Percentiles rank a stretch among this genome's conserved stretches.
Evolutionary conservation across 306 rosid genomes (phyloP).

Genomic region (Macrotyloma uniflorum): DNA sequence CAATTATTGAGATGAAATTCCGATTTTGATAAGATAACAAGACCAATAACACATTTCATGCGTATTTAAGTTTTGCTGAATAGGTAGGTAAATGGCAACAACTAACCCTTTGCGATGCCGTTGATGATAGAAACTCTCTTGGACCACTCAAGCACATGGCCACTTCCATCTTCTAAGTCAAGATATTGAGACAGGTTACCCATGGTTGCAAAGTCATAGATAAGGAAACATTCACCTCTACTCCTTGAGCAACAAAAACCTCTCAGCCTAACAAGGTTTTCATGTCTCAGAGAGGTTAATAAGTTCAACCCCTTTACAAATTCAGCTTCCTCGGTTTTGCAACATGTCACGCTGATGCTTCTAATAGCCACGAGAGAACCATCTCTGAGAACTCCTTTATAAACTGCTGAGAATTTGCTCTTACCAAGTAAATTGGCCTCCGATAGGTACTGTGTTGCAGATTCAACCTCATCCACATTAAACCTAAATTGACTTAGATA

Average conservation of each 20-base stretch:
- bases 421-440: slow-evolving; percentile 73
- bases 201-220: slow-evolving; percentile 74
- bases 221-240: slow-evolving; percentile 89
- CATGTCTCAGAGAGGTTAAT: slow-evolving; percentile 72
- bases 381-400: slow-evolving; percentile 82
- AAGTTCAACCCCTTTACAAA: slow-evolving; percentile 72
- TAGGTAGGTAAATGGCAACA: not conserved
- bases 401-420: slow-evolving; percentile 81
- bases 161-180: slow-evolving; percentile 68
- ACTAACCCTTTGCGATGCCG: slow-evolving; percentile 88
- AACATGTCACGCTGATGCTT: slow-evolving; percentile 70
- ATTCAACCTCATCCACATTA: slow-evolving; percentile 90
- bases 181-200: slow-evolving; percentile 74
- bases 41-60: not conserved
- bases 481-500: slow-evolving; percentile 54
- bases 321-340: slow-evolving; percentile 86
- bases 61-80: not conserved
- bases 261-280: slow-evolving; percentile 74
- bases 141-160: slow-evolving; percentile 77
- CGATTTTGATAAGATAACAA: not conserved
- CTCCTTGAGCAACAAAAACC: slow-evolving; percentile 95
- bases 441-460: slow-evolving; percentile 85
- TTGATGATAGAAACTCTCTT: slow-evolving; percentile 71
- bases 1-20: not conserved
- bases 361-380: slow-evolving; percentile 86